Evolutionary conservation across 768 basidiomycete species (phyloP), one percentile per base, ranked within the genome.

Genomic region (Tephrocybe sp.): DNA sequence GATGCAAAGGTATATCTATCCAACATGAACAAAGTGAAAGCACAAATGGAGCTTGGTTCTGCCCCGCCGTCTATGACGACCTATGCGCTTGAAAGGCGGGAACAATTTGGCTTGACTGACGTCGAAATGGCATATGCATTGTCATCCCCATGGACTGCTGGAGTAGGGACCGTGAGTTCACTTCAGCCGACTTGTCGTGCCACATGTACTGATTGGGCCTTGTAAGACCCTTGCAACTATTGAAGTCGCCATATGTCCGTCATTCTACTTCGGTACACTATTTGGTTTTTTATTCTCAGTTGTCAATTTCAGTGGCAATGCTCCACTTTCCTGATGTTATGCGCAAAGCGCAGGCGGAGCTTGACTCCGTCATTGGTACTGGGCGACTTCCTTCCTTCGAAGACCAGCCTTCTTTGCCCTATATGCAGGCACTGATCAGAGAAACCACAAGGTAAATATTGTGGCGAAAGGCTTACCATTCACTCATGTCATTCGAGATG

Each of bases 111-210:
- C 1, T 61, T 74, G 62, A 57, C 47, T 5, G 73, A 73, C 26
- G 45, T 75, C 7, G 72, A 76, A 39, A 54, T 76, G 21, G 75
- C 73, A 11, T 76, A 76, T 52, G 62, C 72, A 1, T 64, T 73
- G 25, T 71, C 68, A 2, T 64, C 69, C 36, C 73, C 75, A 0
- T 76, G 75, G 47, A 69, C 72, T 4, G 75, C 75, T 21, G 75
- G 74, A 1, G 72, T 72, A 15, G 74, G 72, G 42, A 74, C 73
- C 32, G 73, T 73, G 30, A 42, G 64, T 59, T 4, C 19, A 13
- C n/a, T 48, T 32, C 9, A n/a, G 47, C n/a, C 26, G n/a, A 31
- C 28, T 7, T 30, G 28, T 34, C 32, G 7, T n/a, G 32, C 11
- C 32, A 34, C n/a, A n/a, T n/a, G n/a, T n/a, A n/a, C n/a, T n/a